Conservation (phyloP, 768 basidiomycete genomes). For the Podaxis sp. region DNA sequence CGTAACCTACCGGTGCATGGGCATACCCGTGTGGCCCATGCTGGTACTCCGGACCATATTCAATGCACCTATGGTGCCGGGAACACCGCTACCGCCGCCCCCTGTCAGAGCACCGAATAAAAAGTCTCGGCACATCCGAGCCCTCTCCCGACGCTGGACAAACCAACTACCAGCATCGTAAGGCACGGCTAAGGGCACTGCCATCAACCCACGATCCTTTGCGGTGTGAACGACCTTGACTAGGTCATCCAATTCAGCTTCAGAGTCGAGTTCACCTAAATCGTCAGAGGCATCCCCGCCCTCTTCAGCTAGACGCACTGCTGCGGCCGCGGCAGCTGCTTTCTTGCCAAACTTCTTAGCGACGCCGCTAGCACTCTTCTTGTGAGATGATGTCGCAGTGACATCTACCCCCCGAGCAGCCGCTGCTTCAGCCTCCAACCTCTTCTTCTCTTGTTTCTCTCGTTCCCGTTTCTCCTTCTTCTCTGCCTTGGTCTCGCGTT, state of each 20-base stretch:
- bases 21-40: slow-evolving; percentile 21
- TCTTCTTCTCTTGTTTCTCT: slow-evolving; percentile 83
- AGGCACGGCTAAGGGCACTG: slow-evolving; percentile 68
- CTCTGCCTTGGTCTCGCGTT: slow-evolving; percentile 83
- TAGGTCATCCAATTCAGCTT: slow-evolving; percentile 78
- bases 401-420: slow-evolving; percentile 56
- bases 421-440: slow-evolving; percentile 66
- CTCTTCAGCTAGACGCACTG: slow-evolving; percentile 46
- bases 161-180: slow-evolving; percentile 81
- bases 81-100: slow-evolving; percentile 31
- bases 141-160: slow-evolving; percentile 70
- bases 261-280: slow-evolving; percentile 78
- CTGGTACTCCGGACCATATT: slow-evolving; percentile 31
- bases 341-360: slow-evolving; percentile 69
- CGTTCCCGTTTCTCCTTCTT: slow-evolving; percentile 81
- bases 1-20: slow-evolving; percentile 16
- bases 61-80: slow-evolving; percentile 29
- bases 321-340: slow-evolving; percentile 48
- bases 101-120: slow-evolving; percentile 51
- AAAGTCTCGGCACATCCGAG: slow-evolving; percentile 55
- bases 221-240: slow-evolving; percentile 59
- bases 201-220: slow-evolving; percentile 55
- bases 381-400: slow-evolving; percentile 34
- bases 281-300: slow-evolving; percentile 68
- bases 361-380: slow-evolving; percentile 39